Conservation (phyloP, 139 green algal genomes). For the Gonium pectorale region DNA sequence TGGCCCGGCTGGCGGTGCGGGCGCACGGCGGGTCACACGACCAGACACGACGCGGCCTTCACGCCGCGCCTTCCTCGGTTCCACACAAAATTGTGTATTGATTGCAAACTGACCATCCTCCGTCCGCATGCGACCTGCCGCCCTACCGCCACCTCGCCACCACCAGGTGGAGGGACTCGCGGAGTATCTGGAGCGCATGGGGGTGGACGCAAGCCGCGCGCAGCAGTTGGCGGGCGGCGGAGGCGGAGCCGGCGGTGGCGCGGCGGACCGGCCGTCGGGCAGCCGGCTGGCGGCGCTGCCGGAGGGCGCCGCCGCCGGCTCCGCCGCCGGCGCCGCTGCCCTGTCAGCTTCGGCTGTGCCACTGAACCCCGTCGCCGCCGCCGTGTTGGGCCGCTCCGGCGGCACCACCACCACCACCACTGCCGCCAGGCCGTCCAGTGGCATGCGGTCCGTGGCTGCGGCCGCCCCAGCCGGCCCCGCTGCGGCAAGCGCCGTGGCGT, state of each 20-base stretch:
- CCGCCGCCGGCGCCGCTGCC: not conserved
- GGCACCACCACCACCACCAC: not conserved
- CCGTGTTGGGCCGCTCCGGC: not conserved
- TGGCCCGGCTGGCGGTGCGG: too few relatives aligned
- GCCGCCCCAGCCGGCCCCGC: not conserved
- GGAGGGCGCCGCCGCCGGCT: not conserved
- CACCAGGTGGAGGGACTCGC: slow-evolving; percentile 79
- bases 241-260: not conserved
- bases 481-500: not conserved
- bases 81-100: too few relatives aligned
- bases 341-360: not conserved
- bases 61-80: too few relatives aligned
- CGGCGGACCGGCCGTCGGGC: not conserved
- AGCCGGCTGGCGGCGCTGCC: not conserved
- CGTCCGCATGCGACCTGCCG: too few relatives aligned
- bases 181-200: slow-evolving; percentile 87
- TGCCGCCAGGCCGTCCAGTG: too few relatives aligned
- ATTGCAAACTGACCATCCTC: too few relatives aligned
- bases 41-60: too few relatives aligned
- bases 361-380: not conserved
- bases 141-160: too few relatives aligned
- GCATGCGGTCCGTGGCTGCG: too few relatives aligned
- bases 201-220: slow-evolving; percentile 68
- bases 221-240: slow-evolving; percentile 47
- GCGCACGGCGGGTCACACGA: too few relatives aligned